Base-by-base conservation (phyloP, 23 red algal species). In the Cyanidiococcus yangmingshanensis region DNA sequence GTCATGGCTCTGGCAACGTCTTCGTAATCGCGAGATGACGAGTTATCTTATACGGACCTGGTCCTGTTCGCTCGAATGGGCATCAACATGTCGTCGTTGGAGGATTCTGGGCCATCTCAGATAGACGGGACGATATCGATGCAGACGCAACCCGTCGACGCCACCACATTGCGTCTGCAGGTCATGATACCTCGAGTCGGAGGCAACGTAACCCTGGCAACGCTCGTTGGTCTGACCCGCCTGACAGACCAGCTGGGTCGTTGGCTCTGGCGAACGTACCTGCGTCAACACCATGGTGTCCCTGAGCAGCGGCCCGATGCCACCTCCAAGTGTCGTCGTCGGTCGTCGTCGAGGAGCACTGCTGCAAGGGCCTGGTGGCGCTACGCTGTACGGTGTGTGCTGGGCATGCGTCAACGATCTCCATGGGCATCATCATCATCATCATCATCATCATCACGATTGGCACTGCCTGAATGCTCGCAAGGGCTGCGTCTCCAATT, bases 301-400 rank as follows among this genome's bases (percentile, higher is more conserved):
- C 45, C 45, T 54, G 45, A 7, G 45, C 12, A 54, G 21, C 45
- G 45, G 21, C 45, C 45, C 21, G 12, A 21, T 7, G 12, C 12
- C 45, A 7, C 21, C 7, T 54, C 45, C 7, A 7, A 7, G 45
- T 54, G 21, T 54, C 45, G 45, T 54, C 21, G 7, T 7, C 12
- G 12, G 45, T 15, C 12, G 21, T 21, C 21, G 7, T 21, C 45
- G 45, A 21, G 45, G 45, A 54, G 45, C 12, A 7, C 7, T 54
- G 12, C 63, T 12, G n/a, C 63, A 3, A 12, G 63, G 32, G n/a
- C 63, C 63, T 71, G 63, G 63, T 71, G 63, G 63, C 63, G 63
- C n/a, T 71, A 71, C 63, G 63, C 63, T 12, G n/a, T 71, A 3
- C 63, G 63, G 16, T 71, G 63, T 71, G 63, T 71, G 12, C 21